These are phyloP conservation scores for Cercospora sp. DNA, from an alignment of 2,329 filamentous ascomycete species.

Conservation along the genomic window DNA sequence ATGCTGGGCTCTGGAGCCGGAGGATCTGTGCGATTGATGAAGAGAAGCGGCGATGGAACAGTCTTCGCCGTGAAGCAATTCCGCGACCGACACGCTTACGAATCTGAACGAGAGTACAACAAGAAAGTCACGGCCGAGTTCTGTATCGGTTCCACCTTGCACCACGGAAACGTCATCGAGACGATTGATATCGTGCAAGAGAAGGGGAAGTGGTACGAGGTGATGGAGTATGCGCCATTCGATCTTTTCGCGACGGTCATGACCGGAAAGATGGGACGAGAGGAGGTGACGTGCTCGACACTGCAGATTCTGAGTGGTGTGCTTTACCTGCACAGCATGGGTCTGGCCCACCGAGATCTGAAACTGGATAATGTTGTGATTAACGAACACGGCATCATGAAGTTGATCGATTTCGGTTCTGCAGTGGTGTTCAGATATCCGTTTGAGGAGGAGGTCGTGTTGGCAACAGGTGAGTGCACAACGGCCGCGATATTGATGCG, in stretches of 20 bases:
- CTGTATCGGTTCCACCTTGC: slow-evolving; percentile 93
- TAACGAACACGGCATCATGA: slow-evolving; percentile 96
- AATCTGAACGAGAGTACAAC: slow-evolving; percentile 91
- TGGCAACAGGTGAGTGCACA: slow-evolving; percentile 66
- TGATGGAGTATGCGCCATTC: slow-evolving; percentile 97
- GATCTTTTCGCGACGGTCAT: slow-evolving; percentile 98
- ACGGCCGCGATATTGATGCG: background rate
- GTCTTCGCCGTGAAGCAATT: slow-evolving; percentile 99
- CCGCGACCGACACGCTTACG: slow-evolving; percentile 84
- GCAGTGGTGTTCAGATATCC: slow-evolving; percentile 97
- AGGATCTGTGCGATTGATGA: slow-evolving; percentile 91
- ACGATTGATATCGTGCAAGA: slow-evolving; percentile 96
- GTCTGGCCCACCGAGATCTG: slow-evolving; percentile 88
- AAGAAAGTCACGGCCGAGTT: slow-evolving; percentile 99
- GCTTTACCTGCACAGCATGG: slow-evolving; percentile 91
- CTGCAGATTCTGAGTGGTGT: slow-evolving; percentile 94
- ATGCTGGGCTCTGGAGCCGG: slow-evolving; percentile 92
- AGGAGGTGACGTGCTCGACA: slow-evolving; percentile 88
- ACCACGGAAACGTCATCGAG: slow-evolving; percentile 98
- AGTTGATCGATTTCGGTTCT: slow-evolving; percentile 98
- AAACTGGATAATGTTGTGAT: slow-evolving; percentile 99
- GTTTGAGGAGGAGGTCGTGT: slow-evolving; percentile 84
- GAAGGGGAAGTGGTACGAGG: slow-evolving; percentile 92
- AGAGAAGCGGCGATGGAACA: slow-evolving; percentile 84
- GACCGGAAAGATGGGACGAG: slow-evolving; percentile 93